Conservation (phyloP, 2,329 filamentous ascomycete species). For the Tricladium varicosporioides region DNA sequence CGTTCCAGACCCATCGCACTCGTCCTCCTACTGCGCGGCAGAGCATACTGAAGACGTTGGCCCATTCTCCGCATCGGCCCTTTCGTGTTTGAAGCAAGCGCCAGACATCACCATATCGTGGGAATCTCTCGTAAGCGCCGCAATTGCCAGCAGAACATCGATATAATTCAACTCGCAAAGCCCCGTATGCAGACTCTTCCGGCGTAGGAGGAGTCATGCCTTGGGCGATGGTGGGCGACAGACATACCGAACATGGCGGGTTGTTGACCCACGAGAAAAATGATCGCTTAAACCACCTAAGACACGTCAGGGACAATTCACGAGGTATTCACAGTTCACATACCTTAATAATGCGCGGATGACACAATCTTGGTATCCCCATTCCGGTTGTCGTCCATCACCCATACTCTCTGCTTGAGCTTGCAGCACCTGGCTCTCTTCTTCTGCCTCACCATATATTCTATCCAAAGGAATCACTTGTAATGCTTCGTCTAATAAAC, state of each 20-base stretch:
- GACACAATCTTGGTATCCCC: constrained; percentile 98
- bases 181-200: constrained; percentile 86
- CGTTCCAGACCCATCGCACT: constrained; percentile 97
- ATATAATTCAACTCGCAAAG: constrained; percentile 85
- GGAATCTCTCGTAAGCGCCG: constrained; percentile 81
- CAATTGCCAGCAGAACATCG: constrained; percentile 77
- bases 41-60: constrained; percentile 98
- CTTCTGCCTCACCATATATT: constrained; percentile 91
- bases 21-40: constrained; percentile 88
- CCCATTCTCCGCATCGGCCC: constrained; percentile 92
- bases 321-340: constrained; percentile 31
- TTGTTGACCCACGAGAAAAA: constrained; percentile 99
- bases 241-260: constrained; percentile 78
- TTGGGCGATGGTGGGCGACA: constrained; percentile 76
- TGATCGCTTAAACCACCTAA: constrained; percentile 88
- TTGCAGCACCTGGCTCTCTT: constrained; percentile 83
- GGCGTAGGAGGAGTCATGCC: constrained; percentile 83
- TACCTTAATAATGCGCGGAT: constrained; percentile 82
- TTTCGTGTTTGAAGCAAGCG: constrained; percentile 81
- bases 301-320: constrained; percentile 17
- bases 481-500: constrained; percentile 87
- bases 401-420: constrained; percentile 88
- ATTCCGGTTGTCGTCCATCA: constrained; percentile 75
- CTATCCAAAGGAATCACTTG: constrained; percentile 82
- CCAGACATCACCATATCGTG: constrained; percentile 94